Evolutionary conservation across 2,329 filamentous ascomycete species (phyloP).

Genomic region (Claviceps capensis): DNA sequence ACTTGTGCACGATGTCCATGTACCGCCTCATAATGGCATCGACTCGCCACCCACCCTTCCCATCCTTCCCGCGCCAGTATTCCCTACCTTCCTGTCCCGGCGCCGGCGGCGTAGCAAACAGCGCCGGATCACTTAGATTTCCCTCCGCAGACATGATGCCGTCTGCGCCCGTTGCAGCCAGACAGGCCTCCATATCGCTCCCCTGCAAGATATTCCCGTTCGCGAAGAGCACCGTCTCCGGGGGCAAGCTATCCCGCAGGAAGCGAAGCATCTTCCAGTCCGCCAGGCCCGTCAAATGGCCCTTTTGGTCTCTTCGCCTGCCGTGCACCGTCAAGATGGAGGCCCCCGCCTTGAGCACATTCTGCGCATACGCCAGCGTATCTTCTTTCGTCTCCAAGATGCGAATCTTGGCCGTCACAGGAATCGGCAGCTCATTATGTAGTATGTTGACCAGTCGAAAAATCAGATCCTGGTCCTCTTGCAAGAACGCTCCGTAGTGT

Average conservation of each 20-base stretch:
- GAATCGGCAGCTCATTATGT: constrained; percentile 63
- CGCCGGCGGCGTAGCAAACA: constrained; percentile 60
- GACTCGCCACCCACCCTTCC: constrained; percentile 72
- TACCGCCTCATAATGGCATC: constrained; percentile 83
- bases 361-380: constrained; percentile 79
- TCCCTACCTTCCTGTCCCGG: constrained; percentile 55
- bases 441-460: constrained; percentile 72
- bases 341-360: constrained; percentile 74
- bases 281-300: constrained; percentile 83
- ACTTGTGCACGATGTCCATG: constrained; percentile 73
- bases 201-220: constrained; percentile 87
- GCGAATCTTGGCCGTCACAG: constrained; percentile 89
- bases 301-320: constrained; percentile 79
- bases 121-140: constrained; percentile 79
- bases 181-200: constrained; percentile 62
- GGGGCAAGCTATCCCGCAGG: constrained; percentile 67
- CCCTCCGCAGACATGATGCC: constrained; percentile 94
- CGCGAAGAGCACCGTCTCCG: constrained; percentile 86
- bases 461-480: constrained; percentile 81
- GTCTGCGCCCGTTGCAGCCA: constrained; percentile 76
- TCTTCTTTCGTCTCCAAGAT: constrained; percentile 76
- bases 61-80: constrained; percentile 73
- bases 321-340: constrained; percentile 93
- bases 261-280: constrained; percentile 82
- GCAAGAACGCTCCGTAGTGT: constrained; percentile 85